phyloP scores from a whole-genome alignment of 192 early-diverging fungal species.

The Backusella luteola region DNA sequence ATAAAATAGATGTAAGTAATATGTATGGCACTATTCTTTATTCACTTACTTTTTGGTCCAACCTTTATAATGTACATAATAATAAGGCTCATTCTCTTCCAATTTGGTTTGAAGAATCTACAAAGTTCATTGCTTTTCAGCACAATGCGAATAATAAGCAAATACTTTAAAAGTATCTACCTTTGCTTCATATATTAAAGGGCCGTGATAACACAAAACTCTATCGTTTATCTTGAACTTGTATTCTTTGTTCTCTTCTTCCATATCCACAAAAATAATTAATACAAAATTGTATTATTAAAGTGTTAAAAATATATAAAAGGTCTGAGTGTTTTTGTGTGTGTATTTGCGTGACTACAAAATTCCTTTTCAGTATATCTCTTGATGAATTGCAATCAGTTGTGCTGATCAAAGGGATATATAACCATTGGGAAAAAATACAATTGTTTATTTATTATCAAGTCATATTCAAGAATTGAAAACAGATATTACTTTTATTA shows the following conservation, averaged over 20 bases:
- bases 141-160: no score
- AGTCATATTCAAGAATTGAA: no score
- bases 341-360: no score
- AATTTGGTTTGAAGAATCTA: slow-evolving; percentile 84
- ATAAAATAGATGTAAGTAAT: not conserved
- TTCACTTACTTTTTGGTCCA: slow-evolving; percentile 90
- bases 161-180: slow-evolving; percentile 32
- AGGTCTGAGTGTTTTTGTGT: no score
- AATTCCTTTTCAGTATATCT: no score
- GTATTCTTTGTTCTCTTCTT: slow-evolving; percentile 9
- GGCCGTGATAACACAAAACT: slow-evolving; percentile 97
- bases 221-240: slow-evolving; percentile 75
- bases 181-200: slow-evolving; percentile 96
- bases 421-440: no score
- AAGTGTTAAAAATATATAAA: not conserved
- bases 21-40: no score
- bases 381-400: no score
- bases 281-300: not conserved
- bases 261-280: not conserved
- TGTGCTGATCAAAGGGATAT: no score
- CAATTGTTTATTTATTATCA: no score
- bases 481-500: no score
- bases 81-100: slow-evolving; percentile 73
- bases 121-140: not conserved
- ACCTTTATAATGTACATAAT: slow-evolving; percentile 97